Evolutionary conservation across 225 moss, liverwort and hornwort genomes (phyloP).

Genomic region (Takakia lepidozioides): DNA sequence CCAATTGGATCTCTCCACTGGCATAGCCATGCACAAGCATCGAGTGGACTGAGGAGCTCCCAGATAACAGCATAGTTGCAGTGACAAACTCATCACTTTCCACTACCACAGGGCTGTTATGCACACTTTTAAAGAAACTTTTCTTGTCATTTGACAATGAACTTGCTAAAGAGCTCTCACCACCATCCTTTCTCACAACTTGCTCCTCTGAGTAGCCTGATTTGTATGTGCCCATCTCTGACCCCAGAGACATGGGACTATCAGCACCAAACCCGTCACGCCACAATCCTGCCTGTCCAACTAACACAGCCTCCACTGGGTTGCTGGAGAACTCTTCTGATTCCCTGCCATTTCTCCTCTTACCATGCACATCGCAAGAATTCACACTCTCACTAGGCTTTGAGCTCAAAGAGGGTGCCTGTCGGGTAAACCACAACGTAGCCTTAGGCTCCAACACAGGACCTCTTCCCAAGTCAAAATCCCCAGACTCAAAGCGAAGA

Average conservation of each 20-base stretch:
- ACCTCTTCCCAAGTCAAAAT: background rate
- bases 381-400: background rate
- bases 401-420: background rate
- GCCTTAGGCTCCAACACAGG: background rate
- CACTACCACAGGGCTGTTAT: background rate
- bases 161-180: no score
- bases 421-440: background rate
- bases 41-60: slow-evolving; percentile 3
- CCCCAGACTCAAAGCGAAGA: background rate
- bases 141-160: no score
- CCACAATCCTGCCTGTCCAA: slow-evolving; percentile 2
- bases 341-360: background rate
- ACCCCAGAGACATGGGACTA: background rate
- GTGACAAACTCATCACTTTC: slow-evolving; percentile 3
- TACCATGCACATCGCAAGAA: background rate
- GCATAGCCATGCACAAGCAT: slow-evolving; percentile 10
- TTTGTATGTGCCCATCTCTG: background rate
- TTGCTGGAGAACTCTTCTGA: background rate
- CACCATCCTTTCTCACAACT: no score
- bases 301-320: background rate
- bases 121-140: no score
- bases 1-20: slow-evolving; percentile 9
- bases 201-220: background rate
- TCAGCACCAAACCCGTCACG: slow-evolving; percentile 7
- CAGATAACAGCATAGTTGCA: slow-evolving; percentile 9